Conservation (phyloP, 768 basidiomycete genomes). For the Phaffia australis region DNA sequence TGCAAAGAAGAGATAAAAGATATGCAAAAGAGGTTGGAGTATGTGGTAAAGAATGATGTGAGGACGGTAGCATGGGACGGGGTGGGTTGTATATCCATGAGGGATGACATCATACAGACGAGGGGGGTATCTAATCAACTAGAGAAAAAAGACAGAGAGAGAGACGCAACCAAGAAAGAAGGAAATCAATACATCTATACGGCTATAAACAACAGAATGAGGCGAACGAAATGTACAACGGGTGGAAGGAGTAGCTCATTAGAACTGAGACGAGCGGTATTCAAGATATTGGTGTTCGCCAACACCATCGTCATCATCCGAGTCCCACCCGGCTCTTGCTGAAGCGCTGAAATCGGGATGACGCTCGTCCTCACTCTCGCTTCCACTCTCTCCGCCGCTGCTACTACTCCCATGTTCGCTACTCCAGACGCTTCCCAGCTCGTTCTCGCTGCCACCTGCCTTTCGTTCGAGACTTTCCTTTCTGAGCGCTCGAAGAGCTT, state of each 20-base stretch:
- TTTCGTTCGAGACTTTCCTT: neutral
- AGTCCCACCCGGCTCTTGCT: neutral
- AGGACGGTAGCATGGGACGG: no score
- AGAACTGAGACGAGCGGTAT: neutral
- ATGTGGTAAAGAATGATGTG: neutral
- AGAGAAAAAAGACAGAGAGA: neutral
- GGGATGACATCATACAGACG: neutral
- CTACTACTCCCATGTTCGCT: neutral
- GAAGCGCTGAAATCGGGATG: neutral
- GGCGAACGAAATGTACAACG: neutral
- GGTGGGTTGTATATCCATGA: no score
- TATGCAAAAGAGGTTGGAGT: neutral
- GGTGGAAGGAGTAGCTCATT: neutral
- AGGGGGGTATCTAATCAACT: neutral
- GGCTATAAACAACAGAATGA: neutral
- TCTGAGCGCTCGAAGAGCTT: neutral
- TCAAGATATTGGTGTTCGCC: neutral
- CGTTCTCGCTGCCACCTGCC: neutral
- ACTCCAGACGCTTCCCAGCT: neutral
- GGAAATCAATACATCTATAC: neutral
- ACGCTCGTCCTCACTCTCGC: neutral
- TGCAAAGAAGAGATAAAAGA: constrained; percentile 5
- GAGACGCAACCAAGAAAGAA: neutral
- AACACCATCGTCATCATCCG: neutral
- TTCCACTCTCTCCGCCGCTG: neutral